phyloP scores from a whole-genome alignment of 1,284 basidiomycete genomes.

The Papiliotrema flavescens region DNA sequence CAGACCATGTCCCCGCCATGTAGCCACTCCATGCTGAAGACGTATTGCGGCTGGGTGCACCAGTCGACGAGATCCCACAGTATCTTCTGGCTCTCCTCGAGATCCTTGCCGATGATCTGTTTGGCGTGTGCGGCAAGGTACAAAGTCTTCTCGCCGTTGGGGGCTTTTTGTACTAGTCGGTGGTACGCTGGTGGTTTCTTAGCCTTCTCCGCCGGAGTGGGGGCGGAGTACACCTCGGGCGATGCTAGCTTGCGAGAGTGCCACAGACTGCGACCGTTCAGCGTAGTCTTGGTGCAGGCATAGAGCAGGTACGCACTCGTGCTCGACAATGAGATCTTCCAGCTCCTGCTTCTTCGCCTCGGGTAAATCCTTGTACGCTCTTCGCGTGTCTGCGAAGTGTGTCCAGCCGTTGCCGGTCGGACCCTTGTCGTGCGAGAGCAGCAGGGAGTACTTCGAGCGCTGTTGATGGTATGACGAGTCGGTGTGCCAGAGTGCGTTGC shows the following conservation, averaged over 20 bases:
- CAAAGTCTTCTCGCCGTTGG: constrained; percentile 1
- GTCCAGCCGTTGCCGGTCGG: constrained; percentile 2
- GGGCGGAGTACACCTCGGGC: neutral
- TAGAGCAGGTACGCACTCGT: neutral
- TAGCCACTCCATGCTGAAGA: no score
- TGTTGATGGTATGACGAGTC: constrained; percentile 36
- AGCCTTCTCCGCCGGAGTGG: neutral
- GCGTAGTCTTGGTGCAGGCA: neutral
- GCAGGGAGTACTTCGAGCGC: constrained; percentile 25
- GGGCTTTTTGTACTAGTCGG: constrained; percentile 1
- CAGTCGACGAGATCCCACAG: constrained; percentile 6
- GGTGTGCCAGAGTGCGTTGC: constrained; percentile 31
- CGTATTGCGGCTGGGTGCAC: constrained; percentile 3
- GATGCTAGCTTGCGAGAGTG: constrained; percentile 5
- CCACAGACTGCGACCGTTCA: neutral
- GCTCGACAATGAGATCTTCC: constrained; percentile 6
- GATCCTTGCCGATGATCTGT: neutral
- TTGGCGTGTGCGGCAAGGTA: constrained; percentile 5
- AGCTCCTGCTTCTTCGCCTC: constrained; percentile 5
- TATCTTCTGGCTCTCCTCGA: constrained; percentile 5
- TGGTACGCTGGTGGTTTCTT: constrained; percentile 3
- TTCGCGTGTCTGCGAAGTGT: constrained; percentile 5
- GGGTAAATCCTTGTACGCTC: constrained; percentile 4
- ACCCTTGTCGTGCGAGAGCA: constrained; percentile 2
- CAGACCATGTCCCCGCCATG: no score